Base-by-base conservation (phyloP, 2,329 filamentous ascomycete genomes). In the Colletotrichum ledebouriae region DNA sequence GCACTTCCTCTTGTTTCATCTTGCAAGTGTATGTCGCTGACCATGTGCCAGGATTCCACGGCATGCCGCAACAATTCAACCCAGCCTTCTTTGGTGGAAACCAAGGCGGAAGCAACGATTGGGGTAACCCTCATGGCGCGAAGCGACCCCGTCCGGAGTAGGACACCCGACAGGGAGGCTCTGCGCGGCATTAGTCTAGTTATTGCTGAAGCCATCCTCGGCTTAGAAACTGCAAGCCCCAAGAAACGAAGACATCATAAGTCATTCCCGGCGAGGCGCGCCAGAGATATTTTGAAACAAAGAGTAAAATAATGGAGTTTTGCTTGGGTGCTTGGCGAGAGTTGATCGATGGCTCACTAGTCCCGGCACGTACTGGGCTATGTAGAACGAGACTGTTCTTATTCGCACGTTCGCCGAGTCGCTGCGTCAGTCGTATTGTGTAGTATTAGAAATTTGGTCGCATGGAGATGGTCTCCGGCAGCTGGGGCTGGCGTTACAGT, bases 51-150 rank as follows among this genome's bases (percentile, higher is more conserved):
- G 89, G 87, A 49, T 94, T 94, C 78, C 88, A 89, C 80, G 88
- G 85, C 69, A 89, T 90, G 82, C 88, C 88, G 75, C 85, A 86
- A 62, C 88, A 90, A 74, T 95, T 94, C 80, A 92, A 91, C 75
- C 88, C 90, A 42, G 88, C 85, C 66, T 94, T 94, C 81, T 95
- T 94, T 78, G 83, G 83, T 63, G 81, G 81, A 58, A 80, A 84
- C 73, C 85, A 86, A 71, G 78, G 80, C 46, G 82, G 79, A 55
- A 81, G 80, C 63, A 80, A 89, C 66, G 90, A 90, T 63, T 89
- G 89, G 79, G 92, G 92, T 84, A 95, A 95, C 75, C 93, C 93
- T 6, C 93, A 95, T 73, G 92, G 92, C 34, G 89, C 90, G 3
- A 96, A 96, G 82, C 86, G 93, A 72, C 90, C 92, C 72, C 87